A percentile compares a stretch with the other conserved stretches of the same genome.
Evolutionary conservation across 2,329 filamentous ascomycete genomes (phyloP).

Genomic region (Fusarium longipes): DNA sequence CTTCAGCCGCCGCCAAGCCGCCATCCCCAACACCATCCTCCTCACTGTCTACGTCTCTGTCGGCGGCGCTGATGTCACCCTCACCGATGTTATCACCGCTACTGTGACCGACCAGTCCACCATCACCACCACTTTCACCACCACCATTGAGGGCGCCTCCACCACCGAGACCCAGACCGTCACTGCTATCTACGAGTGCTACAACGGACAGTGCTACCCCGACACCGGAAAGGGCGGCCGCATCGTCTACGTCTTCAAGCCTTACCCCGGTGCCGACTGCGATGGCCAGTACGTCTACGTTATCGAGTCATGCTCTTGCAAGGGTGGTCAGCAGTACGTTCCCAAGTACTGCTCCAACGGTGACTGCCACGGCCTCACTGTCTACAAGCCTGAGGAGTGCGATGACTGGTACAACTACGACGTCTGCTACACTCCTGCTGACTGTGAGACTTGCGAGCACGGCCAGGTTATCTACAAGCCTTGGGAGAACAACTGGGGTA

Average conservation of each 20-base stretch:
- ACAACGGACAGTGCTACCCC: slow-evolving; percentile 32
- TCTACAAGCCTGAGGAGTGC: slow-evolving; percentile 43
- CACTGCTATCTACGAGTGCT: slow-evolving; percentile 39
- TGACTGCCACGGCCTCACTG: slow-evolving; percentile 33
- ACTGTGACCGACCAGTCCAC: slow-evolving; percentile 35
- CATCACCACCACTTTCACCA: slow-evolving; percentile 36
- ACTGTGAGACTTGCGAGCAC: slow-evolving; percentile 29
- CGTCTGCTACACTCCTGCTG: slow-evolving; percentile 26
- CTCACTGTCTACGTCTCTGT: slow-evolving; percentile 40
- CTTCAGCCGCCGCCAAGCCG: slow-evolving; percentile 29
- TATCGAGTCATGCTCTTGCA: slow-evolving; percentile 33
- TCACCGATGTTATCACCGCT: slow-evolving; percentile 19
- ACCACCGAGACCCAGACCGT: slow-evolving; percentile 31
- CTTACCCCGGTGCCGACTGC: slow-evolving; percentile 35
- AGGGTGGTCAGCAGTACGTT: slow-evolving; percentile 35
- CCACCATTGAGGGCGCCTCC: slow-evolving; percentile 20
- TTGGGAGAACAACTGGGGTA: slow-evolving; percentile 30
- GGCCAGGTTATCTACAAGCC: slow-evolving; percentile 42
- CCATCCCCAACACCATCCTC: slow-evolving; percentile 36
- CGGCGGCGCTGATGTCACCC: neutral
- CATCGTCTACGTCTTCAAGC: slow-evolving; percentile 37
- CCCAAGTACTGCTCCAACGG: slow-evolving; percentile 34
- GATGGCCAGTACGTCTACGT: slow-evolving; percentile 37
- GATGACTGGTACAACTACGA: slow-evolving; percentile 25
- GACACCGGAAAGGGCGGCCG: slow-evolving; percentile 3